Base-by-base conservation (phyloP, 768 basidiomycete species). In the Candolleomyces eurysporus region DNA sequence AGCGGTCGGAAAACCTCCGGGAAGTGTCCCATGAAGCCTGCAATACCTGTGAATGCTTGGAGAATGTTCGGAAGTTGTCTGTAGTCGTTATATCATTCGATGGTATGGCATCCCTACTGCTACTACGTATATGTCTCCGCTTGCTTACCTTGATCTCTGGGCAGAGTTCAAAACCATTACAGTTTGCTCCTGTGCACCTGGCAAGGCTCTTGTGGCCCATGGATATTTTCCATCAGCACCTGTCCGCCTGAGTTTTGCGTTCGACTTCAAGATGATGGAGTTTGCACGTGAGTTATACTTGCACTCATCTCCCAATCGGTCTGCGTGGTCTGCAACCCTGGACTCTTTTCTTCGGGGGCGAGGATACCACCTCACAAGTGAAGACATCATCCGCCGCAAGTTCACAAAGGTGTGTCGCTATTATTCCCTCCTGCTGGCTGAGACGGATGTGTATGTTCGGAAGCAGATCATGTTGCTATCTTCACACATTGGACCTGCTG, bases 141-240 rank as follows among this genome's bases (percentile, higher is more conserved):
- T 11, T 11, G 53, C 32, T 31, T 2, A 36, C 16, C 4, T 21
- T 39, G 11, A 55, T 19, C 10, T 11, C 6, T 17, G 2, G 2
- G 7, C 40, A 42, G 51, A 30, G 2, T 30, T 52, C 13, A 32
- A 30, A 30, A 36, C n/a, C 1, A 32, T 55, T 4, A n/a, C 13
- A 3, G 32, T 55, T 11, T 55, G 53, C 21, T n/a, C 53, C 2
- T 55, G 53, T 36, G 14, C n/a, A 42, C 32, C 53, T 4, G 17
- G 13, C 13, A 11, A 39, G 13, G 17, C 10, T 40, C 69, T 75
- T 9, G 53, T 76, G 4, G 30, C 52, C 45, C 32, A n/a, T 3
- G 71, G 68, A 1, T 61, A 68, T 19, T 73, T 75, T 55, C 67
- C 74, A 16, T 71, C 67, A 43, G 62, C 71, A 6, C 75, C 75